Evolutionary conservation across 768 basidiomycete genomes (phyloP).

Genomic region (Calocybe cyanea): DNA sequence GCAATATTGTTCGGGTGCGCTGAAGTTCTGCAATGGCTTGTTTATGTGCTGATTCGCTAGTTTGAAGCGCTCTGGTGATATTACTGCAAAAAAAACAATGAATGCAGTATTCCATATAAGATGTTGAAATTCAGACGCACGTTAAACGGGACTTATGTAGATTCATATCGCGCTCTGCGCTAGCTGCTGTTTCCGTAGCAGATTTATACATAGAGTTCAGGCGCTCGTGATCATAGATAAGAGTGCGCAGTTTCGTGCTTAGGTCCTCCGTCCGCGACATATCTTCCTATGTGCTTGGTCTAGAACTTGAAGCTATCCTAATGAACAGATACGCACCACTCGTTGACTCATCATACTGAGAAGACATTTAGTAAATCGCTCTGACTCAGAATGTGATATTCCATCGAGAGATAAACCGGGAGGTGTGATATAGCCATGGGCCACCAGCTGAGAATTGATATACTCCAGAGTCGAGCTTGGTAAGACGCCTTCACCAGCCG

Average conservation of each 20-base stretch:
- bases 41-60: slow-evolving; percentile 64
- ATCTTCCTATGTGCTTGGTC: slow-evolving; percentile 45
- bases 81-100: slow-evolving; percentile 31
- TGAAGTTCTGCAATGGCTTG: slow-evolving; percentile 68
- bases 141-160: slow-evolving; percentile 65
- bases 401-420: slow-evolving; percentile 72
- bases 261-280: slow-evolving; percentile 77
- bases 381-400: slow-evolving; percentile 48
- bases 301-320: slow-evolving; percentile 1
- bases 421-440: slow-evolving; percentile 68
- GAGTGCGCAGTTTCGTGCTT: slow-evolving; percentile 67
- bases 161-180: slow-evolving; percentile 76
- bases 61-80: slow-evolving; percentile 48
- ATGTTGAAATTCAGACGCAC: slow-evolving; percentile 39
- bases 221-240: slow-evolving; percentile 80
- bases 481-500: slow-evolving; percentile 35
- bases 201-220: slow-evolving; percentile 59
- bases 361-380: slow-evolving; percentile 68
- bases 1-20: slow-evolving; percentile 64
- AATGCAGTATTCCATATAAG: background rate
- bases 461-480: slow-evolving; percentile 69
- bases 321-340: slow-evolving; percentile 47
- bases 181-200: slow-evolving; percentile 58
- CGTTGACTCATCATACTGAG: slow-evolving; percentile 72
- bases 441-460: slow-evolving; percentile 76